phyloP scores from a whole-genome alignment of 1,284 basidiomycete genomes.

The Moesziomyces sp. region DNA sequence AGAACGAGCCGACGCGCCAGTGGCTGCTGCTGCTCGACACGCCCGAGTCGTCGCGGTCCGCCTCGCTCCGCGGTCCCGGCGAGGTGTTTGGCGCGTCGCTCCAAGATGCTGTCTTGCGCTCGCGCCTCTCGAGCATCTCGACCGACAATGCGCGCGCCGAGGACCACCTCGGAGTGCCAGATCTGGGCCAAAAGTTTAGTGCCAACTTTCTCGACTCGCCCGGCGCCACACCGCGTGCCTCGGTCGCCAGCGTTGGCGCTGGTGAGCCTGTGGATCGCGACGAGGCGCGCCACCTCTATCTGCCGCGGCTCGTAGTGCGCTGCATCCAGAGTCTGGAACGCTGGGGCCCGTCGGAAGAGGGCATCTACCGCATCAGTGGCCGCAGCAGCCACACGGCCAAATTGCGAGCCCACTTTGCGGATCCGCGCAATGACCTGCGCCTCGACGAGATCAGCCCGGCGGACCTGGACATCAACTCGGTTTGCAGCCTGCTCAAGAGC shows the following conservation, averaged over 20 bases:
- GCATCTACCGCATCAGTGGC: slow-evolving; percentile 64
- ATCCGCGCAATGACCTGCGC: slow-evolving; percentile 45
- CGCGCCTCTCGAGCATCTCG: slow-evolving; percentile 31
- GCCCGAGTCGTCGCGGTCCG: not conserved
- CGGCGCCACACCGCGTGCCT: slow-evolving; percentile 22
- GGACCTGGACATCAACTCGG: slow-evolving; percentile 64
- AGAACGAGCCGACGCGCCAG: slow-evolving; percentile 48
- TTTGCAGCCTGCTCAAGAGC: slow-evolving; percentile 64
- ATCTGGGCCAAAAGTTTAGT: slow-evolving; percentile 43
- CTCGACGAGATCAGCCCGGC: slow-evolving; percentile 58
- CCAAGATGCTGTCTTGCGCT: slow-evolving; percentile 50
- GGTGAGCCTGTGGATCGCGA: slow-evolving; percentile 26
- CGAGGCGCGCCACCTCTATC: slow-evolving; percentile 46
- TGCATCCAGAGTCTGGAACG: slow-evolving; percentile 62
- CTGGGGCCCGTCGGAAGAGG: slow-evolving; percentile 62
- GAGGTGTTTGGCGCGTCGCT: slow-evolving; percentile 58
- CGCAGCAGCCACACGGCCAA: slow-evolving; percentile 61
- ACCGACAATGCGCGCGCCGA: not conserved
- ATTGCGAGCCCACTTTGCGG: slow-evolving; percentile 51
- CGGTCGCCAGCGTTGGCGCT: slow-evolving; percentile 6
- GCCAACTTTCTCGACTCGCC: slow-evolving; percentile 29
- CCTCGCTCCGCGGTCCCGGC: not conserved
- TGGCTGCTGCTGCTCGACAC: slow-evolving; percentile 36
- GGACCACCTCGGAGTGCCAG: slow-evolving; percentile 37
- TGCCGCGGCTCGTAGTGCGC: slow-evolving; percentile 60